These are phyloP conservation scores for Fusarium phyllophilum DNA, from an alignment of 2,329 filamentous ascomycete species.

Conservation along the genomic window DNA sequence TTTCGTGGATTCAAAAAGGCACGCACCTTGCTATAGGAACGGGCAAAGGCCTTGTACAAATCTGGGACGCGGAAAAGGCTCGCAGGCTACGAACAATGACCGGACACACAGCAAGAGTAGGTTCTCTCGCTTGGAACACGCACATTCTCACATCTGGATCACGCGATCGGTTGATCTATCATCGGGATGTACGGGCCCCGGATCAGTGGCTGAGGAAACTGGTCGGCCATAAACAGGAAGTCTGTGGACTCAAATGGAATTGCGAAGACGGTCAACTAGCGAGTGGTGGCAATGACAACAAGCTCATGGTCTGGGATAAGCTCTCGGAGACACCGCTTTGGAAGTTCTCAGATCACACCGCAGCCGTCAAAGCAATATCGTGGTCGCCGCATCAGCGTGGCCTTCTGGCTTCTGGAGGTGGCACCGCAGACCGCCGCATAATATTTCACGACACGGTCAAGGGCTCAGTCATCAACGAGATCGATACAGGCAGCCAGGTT, in stretches of 20 bases:
- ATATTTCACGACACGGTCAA: constrained; percentile 97
- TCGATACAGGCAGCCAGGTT: constrained; percentile 98
- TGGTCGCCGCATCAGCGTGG: constrained; percentile 98
- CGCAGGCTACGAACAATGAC: constrained; percentile 94
- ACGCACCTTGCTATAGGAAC: constrained; percentile 97
- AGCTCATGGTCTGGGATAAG: constrained; percentile 98
- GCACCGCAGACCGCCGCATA: constrained; percentile 94
- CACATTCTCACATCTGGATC: constrained; percentile 97
- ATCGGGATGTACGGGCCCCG: constrained; percentile 92
- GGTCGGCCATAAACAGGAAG: constrained; percentile 96
- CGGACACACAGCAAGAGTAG: constrained; percentile 91
- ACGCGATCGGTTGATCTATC: constrained; percentile 90
- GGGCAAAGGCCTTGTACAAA: constrained; percentile 92
- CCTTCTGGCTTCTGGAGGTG: constrained; percentile 92
- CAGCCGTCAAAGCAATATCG: constrained; percentile 95
- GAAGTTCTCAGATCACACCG: constrained; percentile 94
- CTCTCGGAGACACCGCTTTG: constrained; percentile 90
- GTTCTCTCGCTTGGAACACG: constrained; percentile 96
- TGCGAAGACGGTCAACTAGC: constrained; percentile 94
- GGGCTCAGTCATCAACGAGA: constrained; percentile 82
- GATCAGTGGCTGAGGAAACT: constrained; percentile 90
- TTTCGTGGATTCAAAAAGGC: constrained; percentile 98
- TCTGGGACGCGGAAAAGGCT: constrained; percentile 93
- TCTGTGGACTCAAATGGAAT: constrained; percentile 97
- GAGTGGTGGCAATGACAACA: constrained; percentile 97